These are phyloP conservation scores for Leccinum subtestaceum DNA, from an alignment of 768 basidiomycete genomes.

Conservation along the genomic window DNA sequence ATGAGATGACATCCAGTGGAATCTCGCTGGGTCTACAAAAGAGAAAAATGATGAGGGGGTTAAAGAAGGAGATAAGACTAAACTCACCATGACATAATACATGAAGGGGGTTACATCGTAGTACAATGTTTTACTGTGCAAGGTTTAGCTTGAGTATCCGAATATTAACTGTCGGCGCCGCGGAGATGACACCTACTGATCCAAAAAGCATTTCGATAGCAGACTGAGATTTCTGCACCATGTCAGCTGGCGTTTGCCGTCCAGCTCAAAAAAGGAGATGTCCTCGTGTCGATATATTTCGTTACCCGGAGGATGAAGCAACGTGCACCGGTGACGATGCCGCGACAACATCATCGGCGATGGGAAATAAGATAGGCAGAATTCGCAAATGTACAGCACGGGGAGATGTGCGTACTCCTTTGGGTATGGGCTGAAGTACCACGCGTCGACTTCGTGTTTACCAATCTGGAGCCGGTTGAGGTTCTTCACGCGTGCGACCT, in stretches of 20 bases:
- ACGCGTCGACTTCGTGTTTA: constrained; percentile 95
- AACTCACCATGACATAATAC: constrained; percentile 95
- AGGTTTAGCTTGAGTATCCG: constrained; percentile 20
- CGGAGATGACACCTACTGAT: constrained; percentile 67
- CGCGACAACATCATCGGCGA: constrained; percentile 88
- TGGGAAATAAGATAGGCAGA: constrained; percentile 92
- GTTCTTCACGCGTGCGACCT: constrained; percentile 98
- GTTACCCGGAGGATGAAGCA: constrained; percentile 95
- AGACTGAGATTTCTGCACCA: constrained; percentile 98
- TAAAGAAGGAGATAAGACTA: constrained; percentile 4
- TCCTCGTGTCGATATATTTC: constrained; percentile 99
- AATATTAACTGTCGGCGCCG: constrained; percentile 1
- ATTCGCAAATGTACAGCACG: constrained; percentile 96
- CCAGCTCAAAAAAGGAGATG: constrained; percentile 97
- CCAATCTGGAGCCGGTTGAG: constrained; percentile 96
- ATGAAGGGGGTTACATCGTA: constrained; percentile 99
- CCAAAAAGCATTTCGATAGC: constrained; percentile 96
- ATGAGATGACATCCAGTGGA: constrained; percentile 89
- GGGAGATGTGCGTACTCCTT: constrained; percentile 97
- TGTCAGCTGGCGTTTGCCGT: constrained; percentile 91
- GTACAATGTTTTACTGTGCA: constrained; percentile 88
- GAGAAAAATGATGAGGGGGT: neutral
- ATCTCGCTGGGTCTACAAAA: constrained; percentile 71
- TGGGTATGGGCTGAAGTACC: constrained; percentile 99
- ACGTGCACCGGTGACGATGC: constrained; percentile 86